Percentiles rank a stretch among this genome's conserved stretches.
phyloP scores from a whole-genome alignment of 2,329 filamentous ascomycete species.

The Cadophora sp. region DNA sequence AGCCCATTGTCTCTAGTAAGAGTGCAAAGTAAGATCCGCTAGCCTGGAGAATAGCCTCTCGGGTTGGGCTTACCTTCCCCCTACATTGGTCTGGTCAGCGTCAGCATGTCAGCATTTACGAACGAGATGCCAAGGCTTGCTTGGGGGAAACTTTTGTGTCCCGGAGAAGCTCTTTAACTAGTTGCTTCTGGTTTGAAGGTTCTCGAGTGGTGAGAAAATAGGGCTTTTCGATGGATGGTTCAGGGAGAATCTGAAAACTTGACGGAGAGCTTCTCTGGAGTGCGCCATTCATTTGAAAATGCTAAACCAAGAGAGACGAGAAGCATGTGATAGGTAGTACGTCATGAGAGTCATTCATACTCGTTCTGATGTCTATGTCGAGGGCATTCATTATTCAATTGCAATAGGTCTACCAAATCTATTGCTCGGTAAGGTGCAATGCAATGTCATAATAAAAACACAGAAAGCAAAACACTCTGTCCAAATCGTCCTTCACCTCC shows the following conservation, averaged over 20 bases:
- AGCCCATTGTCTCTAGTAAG: neutral
- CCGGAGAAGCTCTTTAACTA: neutral
- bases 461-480: slow-evolving; percentile 2
- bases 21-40: too few species aligned
- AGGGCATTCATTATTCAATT: neutral
- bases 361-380: neutral
- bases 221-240: too few species aligned
- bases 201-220: too few species aligned
- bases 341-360: neutral
- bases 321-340: neutral
- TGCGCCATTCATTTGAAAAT: too few species aligned
- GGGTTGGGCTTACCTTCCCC: neutral
- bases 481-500: neutral
- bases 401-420: slow-evolving; percentile 20
- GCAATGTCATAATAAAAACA: slow-evolving; percentile 4
- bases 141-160: neutral
- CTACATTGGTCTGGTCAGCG: neutral
- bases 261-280: too few species aligned
- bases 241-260: too few species aligned
- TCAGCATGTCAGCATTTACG: neutral
- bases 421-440: slow-evolving; percentile 4
- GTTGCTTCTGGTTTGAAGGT: neutral
- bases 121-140: neutral
- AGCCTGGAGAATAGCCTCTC: neutral
- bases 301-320: too few species aligned